These are phyloP conservation scores for Mycena olivaceomarginata DNA, from an alignment of 768 basidiomycete genomes.

Conservation along the genomic window DNA sequence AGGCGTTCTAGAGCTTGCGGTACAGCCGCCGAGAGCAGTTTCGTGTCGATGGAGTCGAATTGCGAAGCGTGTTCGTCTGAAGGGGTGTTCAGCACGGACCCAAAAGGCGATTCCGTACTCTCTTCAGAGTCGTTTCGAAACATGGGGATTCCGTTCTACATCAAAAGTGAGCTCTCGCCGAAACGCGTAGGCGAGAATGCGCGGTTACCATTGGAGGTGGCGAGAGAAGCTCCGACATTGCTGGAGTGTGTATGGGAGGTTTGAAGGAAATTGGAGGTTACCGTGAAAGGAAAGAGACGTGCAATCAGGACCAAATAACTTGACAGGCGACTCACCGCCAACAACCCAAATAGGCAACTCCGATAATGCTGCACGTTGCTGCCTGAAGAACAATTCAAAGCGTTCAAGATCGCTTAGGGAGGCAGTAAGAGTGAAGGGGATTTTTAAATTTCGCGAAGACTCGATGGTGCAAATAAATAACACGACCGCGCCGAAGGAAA, in stretches of 20 bases:
- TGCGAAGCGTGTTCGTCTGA: slow-evolving; percentile 29
- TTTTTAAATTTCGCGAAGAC: too few species aligned
- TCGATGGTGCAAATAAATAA: too few species aligned
- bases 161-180: background rate
- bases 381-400: too few species aligned
- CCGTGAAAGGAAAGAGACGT: slow-evolving; percentile 2
- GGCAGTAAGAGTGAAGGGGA: too few species aligned
- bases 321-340: slow-evolving; percentile 2
- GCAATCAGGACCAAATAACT: background rate
- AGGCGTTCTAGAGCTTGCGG: slow-evolving; percentile 21
- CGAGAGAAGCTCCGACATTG: background rate
- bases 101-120: slow-evolving; percentile 36
- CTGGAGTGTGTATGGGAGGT: background rate
- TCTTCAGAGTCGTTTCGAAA: slow-evolving; percentile 39
- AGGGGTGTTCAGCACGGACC: slow-evolving; percentile 38
- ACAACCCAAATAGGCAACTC: background rate
- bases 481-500: too few species aligned
- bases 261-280: background rate
- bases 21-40: slow-evolving; percentile 24
- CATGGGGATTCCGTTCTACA: slow-evolving; percentile 25
- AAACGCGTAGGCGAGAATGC: slow-evolving; percentile 1
- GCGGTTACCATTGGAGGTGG: background rate
- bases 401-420: too few species aligned
- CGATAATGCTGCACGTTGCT: background rate
- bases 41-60: slow-evolving; percentile 34